Base-by-base conservation (phyloP, 192 early-diverging fungal genomes). In the Rhizophagus sp. region DNA sequence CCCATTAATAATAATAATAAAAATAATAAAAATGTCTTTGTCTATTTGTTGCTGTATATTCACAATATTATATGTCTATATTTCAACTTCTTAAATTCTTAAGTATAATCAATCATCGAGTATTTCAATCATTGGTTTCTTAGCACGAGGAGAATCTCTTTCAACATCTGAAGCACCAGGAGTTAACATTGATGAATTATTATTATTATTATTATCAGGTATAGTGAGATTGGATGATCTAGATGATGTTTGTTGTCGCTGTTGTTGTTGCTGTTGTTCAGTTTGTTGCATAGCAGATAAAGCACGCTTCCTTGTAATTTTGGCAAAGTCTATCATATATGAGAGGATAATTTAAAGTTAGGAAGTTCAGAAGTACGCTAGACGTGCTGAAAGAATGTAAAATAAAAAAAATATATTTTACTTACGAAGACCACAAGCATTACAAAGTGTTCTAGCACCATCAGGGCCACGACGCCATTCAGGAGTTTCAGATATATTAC, bases 381-480 rank as follows among this genome's bases (percentile, higher is more conserved):
- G 27, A 30, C 27, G 27, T 30, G 27, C 0, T 1, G 1, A 30
- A 30, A 30, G 1, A 30, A 1, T 61, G 57, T 17, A 69, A 71
- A 75, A n/a, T 41, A 61, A 30, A 4, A 50, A 3, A 22, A 34
- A 39, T 1, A 7, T 63, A 79, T 57, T 17, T 22, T 57, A 91
- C 91, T 89, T 89, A 94, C 93, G 93, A 63, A 95, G 88, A 19
- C 97, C 97, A 83, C 97, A 97, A 0, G 96, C 97, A 85, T 98
- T 98, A 87, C 97, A 98, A 25, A 98, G 89, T 13, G 96, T 97
- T 34, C 97, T 87, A 8, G 94, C 92, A 24, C 96, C 96, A 62
- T 94, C 92, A 24, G 96, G 96, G 11, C 97, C 96, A 19, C 97
- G 92, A 41, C 97, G 88, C 97, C 97, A 98, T 83, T 97, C 95